A percentile compares a stretch with the other conserved stretches of the same genome.
Evolutionary conservation across 2,329 filamentous ascomycete species (phyloP).

Genomic region (Ophiognomonia clavigignenti-juglandacearum): DNA sequence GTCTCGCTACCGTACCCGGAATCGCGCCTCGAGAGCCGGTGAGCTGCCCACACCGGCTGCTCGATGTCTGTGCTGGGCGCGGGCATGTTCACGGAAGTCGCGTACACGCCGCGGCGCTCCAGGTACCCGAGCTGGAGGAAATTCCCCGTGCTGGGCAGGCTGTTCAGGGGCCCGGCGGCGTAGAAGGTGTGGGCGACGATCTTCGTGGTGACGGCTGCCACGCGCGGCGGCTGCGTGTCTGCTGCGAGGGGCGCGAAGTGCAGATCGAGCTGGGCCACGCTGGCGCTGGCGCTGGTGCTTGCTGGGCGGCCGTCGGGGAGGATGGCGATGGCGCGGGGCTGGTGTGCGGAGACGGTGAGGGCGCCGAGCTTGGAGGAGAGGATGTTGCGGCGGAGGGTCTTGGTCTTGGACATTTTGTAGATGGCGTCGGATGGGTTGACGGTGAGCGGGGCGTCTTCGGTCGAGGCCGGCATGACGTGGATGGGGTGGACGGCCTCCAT

Average conservation of each 20-base stretch:
- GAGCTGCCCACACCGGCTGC: conserved; percentile 35
- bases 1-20: conserved; percentile 49
- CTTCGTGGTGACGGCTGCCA: conserved; percentile 46
- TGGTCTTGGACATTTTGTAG: conserved; percentile 46
- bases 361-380: conserved; percentile 46
- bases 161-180: conserved; percentile 38
- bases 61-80: conserved; percentile 28
- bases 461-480: conserved; percentile 46
- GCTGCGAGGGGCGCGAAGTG: conserved; percentile 40
- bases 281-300: conserved; percentile 36
- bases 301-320: conserved; percentile 48
- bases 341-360: conserved; percentile 39
- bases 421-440: conserved; percentile 42
- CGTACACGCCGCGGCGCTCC: conserved; percentile 42
- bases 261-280: conserved; percentile 40
- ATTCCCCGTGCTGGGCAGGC: conserved; percentile 47
- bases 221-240: conserved; percentile 40
- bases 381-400: conserved; percentile 48
- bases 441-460: conserved; percentile 47
- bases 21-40: conserved; percentile 36
- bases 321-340: conserved; percentile 46
- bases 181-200: conserved; percentile 49
- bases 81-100: conserved; percentile 37
- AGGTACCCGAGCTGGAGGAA: conserved; percentile 30
- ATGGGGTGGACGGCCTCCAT: conserved; percentile 40